A percentile compares a stretch with the other conserved stretches of the same genome.
Evolutionary conservation across 495 filamentous ascomycete species (phyloP).

Genomic region (Chaetomium cochliodes): DNA sequence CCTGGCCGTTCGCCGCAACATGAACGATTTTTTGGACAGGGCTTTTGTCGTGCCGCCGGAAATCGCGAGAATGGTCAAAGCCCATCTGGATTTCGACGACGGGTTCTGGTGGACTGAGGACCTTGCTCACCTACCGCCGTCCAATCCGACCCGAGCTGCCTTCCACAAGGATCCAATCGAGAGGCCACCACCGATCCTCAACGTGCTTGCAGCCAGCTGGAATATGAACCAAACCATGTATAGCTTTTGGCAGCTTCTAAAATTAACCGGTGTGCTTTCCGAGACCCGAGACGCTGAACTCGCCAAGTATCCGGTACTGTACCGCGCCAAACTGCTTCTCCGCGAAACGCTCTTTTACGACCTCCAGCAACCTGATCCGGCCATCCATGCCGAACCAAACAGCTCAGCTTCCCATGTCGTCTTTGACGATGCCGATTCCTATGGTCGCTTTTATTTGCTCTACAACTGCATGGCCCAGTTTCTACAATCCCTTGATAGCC

Average conservation of each 20-base stretch:
- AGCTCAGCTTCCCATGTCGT: conserved; percentile 36
- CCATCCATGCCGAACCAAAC: conserved; percentile 44
- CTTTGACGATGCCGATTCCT: conserved; percentile 46
- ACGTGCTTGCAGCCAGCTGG: conserved; percentile 49
- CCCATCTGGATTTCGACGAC: conserved; percentile 48
- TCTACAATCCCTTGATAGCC: conserved; percentile 47
- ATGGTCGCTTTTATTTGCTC: conserved; percentile 46
- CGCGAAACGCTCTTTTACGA: conserved; percentile 52
- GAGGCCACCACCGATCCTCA: conserved; percentile 45
- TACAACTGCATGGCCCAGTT: conserved; percentile 51
- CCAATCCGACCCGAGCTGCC: conserved; percentile 43
- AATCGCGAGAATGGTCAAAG: conserved; percentile 43
- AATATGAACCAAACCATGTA: conserved; percentile 45
- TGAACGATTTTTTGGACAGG: conserved; percentile 52
- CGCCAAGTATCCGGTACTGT: conserved; percentile 45
- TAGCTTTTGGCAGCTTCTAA: conserved; percentile 49
- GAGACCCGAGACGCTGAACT: conserved; percentile 43
- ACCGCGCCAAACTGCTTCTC: conserved; percentile 49
- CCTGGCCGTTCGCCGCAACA: conserved; percentile 47
- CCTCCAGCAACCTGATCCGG: conserved; percentile 49
- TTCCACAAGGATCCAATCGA: conserved; percentile 43
- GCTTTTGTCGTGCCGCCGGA: conserved; percentile 41
- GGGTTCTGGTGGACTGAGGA: conserved; percentile 55
- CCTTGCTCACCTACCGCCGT: conserved; percentile 44
- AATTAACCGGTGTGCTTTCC: conserved; percentile 44